Evolutionary conservation across 306 rosid genomes (phyloP), one percentile per base, ranked within the genome.

Genomic region (Castanea sativa): DNA sequence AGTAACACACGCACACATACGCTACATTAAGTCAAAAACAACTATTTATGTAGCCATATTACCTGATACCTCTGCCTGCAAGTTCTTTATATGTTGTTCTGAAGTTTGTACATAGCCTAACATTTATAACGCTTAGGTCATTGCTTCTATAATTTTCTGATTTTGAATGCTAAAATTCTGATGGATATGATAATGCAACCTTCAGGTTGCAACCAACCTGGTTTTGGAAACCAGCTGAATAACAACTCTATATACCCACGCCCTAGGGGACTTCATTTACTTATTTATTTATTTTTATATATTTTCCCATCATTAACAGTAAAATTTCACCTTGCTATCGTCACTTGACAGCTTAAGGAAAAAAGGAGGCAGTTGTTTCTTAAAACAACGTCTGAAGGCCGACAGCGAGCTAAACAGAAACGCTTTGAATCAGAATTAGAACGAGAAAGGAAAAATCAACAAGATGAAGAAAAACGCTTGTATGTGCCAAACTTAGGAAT

Each of bases 321-420:
- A 35, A 33, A 12, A 5, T 58, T n/a, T 14, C 77, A 5, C 21
- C 61, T 74, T 25, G 68, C 32, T 71, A 20, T 83, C 49, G 82
- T 80, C 55, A 67, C 69, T 81, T 79, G 82, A 51, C 92, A 93
- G 99, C 87, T 91, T 41, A 83, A 83, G 80, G 93, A 90, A 84
- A 93, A 96, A 88, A 93, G 82, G 86, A 90, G 91, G 76, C 99
- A 91, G 55, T 65, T 96, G 83, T 88, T 92, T 76, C 88, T 96
- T 73, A 96, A 96, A 83, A 89, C 96, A 85, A 93, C 93, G 79
- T 91, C 96, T 58, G 99, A 96, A 79, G 99, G 98, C 63, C 83
- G 97, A 79, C 94, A 86, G 87, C 89, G 96, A 79, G 87, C 90
- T 78, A 96, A 89, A 76, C 97, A 87, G 84, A 95, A 91, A 85